These are phyloP conservation scores for Straminergon stramineum DNA, from an alignment of 225 moss, liverwort and hornwort species.

Conservation along the genomic window DNA sequence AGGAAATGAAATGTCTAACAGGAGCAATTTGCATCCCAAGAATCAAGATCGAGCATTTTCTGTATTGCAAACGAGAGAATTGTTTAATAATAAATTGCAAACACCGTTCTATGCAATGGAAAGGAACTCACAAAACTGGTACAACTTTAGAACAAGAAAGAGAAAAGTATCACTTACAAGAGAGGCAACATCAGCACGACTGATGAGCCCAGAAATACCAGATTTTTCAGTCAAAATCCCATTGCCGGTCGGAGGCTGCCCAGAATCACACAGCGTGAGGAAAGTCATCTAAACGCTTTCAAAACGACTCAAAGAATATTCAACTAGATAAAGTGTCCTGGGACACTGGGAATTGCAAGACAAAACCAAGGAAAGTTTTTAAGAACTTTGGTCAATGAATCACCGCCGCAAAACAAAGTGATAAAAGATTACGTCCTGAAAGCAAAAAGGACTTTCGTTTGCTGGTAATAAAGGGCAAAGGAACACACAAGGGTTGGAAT, in stretches of 20 bases:
- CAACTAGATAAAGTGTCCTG: neutral
- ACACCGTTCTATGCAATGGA: neutral
- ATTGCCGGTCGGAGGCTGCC: constrained; percentile 63
- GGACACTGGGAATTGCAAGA: neutral
- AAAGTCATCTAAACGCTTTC: too few relatives aligned
- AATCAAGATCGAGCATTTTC: neutral
- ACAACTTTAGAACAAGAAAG: neutral
- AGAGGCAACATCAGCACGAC: constrained; percentile 57
- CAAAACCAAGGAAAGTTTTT: neutral
- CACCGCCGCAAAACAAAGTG: neutral
- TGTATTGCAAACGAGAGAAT: neutral
- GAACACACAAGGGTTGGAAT: neutral
- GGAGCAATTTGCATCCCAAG: neutral
- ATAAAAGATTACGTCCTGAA: neutral
- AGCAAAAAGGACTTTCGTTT: neutral
- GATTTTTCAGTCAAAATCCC: constrained; percentile 51
- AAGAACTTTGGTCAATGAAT: neutral
- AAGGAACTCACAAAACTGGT: neutral
- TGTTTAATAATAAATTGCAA: neutral
- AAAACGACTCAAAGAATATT: neutral
- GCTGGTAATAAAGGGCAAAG: neutral
- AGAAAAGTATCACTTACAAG: constrained; percentile 45
- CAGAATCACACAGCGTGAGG: neutral
- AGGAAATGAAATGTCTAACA: neutral
- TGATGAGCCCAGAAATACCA: constrained; percentile 19